Base-by-base conservation (phyloP, 169 alveolate species). In the Eimeria falciformis region DNA sequence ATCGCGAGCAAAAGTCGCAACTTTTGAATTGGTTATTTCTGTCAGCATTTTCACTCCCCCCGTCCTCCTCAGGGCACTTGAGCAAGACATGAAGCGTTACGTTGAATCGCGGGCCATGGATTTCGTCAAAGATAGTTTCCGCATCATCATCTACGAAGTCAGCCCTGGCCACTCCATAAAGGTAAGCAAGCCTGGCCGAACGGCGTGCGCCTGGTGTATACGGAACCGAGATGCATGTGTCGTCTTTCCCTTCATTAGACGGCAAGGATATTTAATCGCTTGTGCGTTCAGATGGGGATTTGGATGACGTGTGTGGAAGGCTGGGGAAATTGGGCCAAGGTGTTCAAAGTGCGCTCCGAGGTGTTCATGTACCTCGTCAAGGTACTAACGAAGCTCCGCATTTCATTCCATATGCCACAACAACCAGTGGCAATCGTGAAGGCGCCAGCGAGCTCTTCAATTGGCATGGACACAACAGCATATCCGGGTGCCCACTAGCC, bases 281-380 rank as follows among this genome's bases (percentile, higher is more conserved):
- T 33, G 45, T 40, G 23, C 47, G 21, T 45, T 40, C 85, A 86
- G 92, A 25, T 86, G 45, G 47, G 71, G 18, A 12, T 88, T 6
- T 88, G 93, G 93, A 45, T 88, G 77, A 88, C 93, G 65, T 75
- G 88, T 33, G 88, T 75, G 25, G 93, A 88, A 47, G 93, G 93
- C 69, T 88, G 93, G 93, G 93, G 93, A 3, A 88, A 88, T 81
- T 71, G 66, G 84, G 23, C 66, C 69, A 75, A 73, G 68, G 93
- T 88, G 21, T 29, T 86, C 43, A 77, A 68, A 56, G 78, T 68
- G 71, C 84, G 92, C n/a, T 66, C 92, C 27, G 86, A 86, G 27
- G 92, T 86, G 68, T 69, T 29, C 58, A 18, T 86, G 25, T 69
- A 86, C 75, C 77, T 86, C n/a, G 33, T 69, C 77, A 66, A 69